Conservation (phyloP, 345 rosid genomes). For the Toxicodendron radicans region DNA sequence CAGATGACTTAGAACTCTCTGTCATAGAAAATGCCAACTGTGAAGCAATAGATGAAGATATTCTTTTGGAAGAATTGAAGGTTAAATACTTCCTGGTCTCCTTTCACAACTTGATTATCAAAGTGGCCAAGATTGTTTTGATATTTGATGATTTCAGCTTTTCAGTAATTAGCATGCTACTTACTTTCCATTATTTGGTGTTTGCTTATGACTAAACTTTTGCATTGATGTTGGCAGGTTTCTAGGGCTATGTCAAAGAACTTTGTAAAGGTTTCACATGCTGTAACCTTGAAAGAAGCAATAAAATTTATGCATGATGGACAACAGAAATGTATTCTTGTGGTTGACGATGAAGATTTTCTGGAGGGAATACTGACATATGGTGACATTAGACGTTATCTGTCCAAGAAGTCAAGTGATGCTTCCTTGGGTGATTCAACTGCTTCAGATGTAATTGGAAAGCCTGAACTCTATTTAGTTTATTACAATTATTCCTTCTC, state of each 20-base stretch:
- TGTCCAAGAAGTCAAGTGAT: constrained; percentile 45
- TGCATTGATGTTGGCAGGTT: constrained; percentile 41
- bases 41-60: constrained; percentile 62
- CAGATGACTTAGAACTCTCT: constrained; percentile 63
- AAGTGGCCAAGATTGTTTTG: background rate
- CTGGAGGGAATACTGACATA: constrained; percentile 81
- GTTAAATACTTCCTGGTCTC: constrained; percentile 27
- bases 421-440: constrained; percentile 41
- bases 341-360: constrained; percentile 70
- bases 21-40: constrained; percentile 48
- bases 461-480: background rate
- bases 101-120: background rate
- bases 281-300: constrained; percentile 71
- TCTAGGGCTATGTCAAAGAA: constrained; percentile 79
- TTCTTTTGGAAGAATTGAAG: constrained; percentile 72
- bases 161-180: constrained; percentile 12
- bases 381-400: constrained; percentile 66
- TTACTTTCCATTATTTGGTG: background rate
- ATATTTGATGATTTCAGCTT: background rate
- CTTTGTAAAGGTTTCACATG: constrained; percentile 57
- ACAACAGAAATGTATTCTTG: constrained; percentile 68
- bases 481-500: background rate
- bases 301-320: constrained; percentile 62
- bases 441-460: constrained; percentile 42
- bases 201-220: constrained; percentile 15